A percentile compares a stretch with the other conserved stretches of the same genome.
These are phyloP conservation scores for Choanephora cucurbitarum DNA, from an alignment of 371 early-diverging fungal genomes.

Conservation along the genomic window DNA sequence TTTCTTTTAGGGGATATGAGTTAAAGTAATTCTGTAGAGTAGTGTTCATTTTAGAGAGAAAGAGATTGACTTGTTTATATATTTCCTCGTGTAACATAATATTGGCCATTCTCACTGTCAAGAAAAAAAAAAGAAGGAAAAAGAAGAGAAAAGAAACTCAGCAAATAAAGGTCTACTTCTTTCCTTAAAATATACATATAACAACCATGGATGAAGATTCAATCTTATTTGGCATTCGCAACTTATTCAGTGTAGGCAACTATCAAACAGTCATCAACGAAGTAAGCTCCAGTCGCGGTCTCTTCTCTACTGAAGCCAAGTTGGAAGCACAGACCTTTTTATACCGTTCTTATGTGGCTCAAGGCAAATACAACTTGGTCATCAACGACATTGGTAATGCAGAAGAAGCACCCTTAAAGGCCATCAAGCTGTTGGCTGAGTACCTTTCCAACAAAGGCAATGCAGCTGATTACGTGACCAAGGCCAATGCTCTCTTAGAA, in stretches of 20 bases:
- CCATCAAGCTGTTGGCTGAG: conserved; percentile 58
- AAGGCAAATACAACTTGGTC: conserved; percentile 63
- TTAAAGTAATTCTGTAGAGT: too few relatives aligned
- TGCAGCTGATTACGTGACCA: conserved; percentile 33
- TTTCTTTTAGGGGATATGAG: too few relatives aligned
- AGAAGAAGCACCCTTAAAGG: conserved; percentile 51
- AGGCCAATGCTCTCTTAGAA: conserved; percentile 47
- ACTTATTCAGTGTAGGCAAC: conserved; percentile 70
- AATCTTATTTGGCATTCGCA: conserved; percentile 65
- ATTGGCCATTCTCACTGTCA: too few relatives aligned
- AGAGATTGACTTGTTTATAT: too few relatives aligned
- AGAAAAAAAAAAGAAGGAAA: too few relatives aligned
- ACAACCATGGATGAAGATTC: conserved; percentile 56
- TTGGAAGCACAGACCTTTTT: conserved; percentile 58
- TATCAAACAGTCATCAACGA: conserved; percentile 74
- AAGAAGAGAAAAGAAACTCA: conserved; percentile 4
- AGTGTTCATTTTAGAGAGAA: too few relatives aligned
- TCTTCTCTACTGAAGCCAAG: conserved; percentile 50
- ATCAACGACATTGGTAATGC: conserved; percentile 54
- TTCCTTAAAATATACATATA: neutral
- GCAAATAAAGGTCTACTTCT: too few relatives aligned
- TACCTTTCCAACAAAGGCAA: conserved; percentile 44
- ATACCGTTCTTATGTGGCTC: conserved; percentile 71
- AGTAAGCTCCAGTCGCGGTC: conserved; percentile 48
- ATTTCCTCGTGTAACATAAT: too few relatives aligned